A percentile compares a stretch with the other conserved stretches of the same genome.
phyloP scores from a whole-genome alignment of 805 yeast genomes.

The Nakazawaea ishiwadae region DNA sequence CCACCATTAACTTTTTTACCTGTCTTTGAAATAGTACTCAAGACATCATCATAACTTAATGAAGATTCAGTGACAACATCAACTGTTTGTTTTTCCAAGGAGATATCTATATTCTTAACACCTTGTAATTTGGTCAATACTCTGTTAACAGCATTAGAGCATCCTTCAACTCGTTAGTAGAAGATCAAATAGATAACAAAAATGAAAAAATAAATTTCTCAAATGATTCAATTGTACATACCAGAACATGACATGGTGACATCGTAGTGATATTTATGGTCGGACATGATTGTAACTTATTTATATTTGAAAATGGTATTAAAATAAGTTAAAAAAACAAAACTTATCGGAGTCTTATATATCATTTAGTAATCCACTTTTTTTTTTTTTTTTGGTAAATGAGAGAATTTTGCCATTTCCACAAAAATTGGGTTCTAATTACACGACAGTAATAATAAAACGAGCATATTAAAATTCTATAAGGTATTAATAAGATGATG shows the following conservation, averaged over 20 bases:
- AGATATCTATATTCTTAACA: slow-evolving; percentile 66
- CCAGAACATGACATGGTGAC: slow-evolving; percentile 83
- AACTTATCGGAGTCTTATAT: too few species aligned
- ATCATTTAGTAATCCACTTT: too few species aligned
- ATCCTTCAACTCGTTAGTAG: slow-evolving; percentile 36
- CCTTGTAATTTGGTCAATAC: slow-evolving; percentile 71
- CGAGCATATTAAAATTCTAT: too few species aligned
- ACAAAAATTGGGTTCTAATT: too few species aligned
- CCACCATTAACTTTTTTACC: slow-evolving; percentile 82
- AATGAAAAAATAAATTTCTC: not conserved
- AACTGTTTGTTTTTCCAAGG: slow-evolving; percentile 78
- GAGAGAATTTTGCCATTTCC: too few species aligned
- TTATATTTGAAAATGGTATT: too few species aligned
- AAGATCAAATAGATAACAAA: not conserved
- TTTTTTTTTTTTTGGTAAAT: too few species aligned
- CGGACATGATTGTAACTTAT: slow-evolving; percentile 29
- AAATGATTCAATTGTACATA: slow-evolving; percentile 21
- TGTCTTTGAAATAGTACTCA: slow-evolving; percentile 78
- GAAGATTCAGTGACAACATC: slow-evolving; percentile 57
- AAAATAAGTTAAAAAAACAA: too few species aligned
- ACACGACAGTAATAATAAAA: too few species aligned
- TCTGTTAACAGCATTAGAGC: slow-evolving; percentile 81
- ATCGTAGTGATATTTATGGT: slow-evolving; percentile 68
- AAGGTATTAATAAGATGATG: too few species aligned
- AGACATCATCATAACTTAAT: slow-evolving; percentile 72